Percentiles rank a stretch among this genome's conserved stretches.
Evolutionary conservation across 1,284 basidiomycete species (phyloP).

Genomic region (Moesziomyces sp.): DNA sequence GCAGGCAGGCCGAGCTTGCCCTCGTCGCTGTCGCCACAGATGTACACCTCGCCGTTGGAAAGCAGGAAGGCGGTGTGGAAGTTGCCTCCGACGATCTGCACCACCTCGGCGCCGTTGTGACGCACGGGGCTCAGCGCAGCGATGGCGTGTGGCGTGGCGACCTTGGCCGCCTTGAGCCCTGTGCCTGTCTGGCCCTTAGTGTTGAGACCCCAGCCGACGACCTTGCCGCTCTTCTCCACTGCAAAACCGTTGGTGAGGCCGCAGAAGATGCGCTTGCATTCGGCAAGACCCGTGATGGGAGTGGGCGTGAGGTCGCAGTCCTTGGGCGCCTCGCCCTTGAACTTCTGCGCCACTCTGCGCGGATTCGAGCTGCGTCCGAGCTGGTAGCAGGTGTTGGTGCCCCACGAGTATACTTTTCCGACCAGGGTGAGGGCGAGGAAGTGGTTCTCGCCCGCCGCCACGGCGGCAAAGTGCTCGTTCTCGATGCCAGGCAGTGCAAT

Average conservation of each 20-base stretch:
- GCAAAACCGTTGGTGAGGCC: conserved; percentile 90
- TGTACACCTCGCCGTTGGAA: conserved; percentile 79
- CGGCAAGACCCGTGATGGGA: conserved; percentile 76
- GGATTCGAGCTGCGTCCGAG: conserved; percentile 82
- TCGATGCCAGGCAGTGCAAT: conserved; percentile 68
- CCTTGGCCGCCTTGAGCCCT: conserved; percentile 70
- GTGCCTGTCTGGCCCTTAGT: conserved; percentile 78
- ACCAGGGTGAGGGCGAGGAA: conserved; percentile 84
- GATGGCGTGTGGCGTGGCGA: conserved; percentile 79
- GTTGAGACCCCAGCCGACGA: conserved; percentile 93
- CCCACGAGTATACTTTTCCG: conserved; percentile 81
- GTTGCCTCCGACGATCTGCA: conserved; percentile 79
- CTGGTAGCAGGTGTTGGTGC: conserved; percentile 86
- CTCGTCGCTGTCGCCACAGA: conserved; percentile 61
- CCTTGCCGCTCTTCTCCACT: conserved; percentile 80
- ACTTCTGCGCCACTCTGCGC: conserved; percentile 51
- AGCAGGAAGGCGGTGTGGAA: conserved; percentile 90
- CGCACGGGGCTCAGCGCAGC: conserved; percentile 75
- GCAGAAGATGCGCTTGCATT: conserved; percentile 80
- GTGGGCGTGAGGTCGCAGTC: conserved; percentile 85
- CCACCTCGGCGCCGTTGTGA: conserved; percentile 70
- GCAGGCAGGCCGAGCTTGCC: conserved; percentile 56
- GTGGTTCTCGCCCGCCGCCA: conserved; percentile 86
- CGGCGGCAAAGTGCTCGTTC: conserved; percentile 75
- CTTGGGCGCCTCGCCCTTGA: conserved; percentile 73